Evolutionary conservation across 2,329 filamentous ascomycete genomes (phyloP), one percentile per base, ranked within the genome.

Genomic region (Colletotrichum sp.): DNA sequence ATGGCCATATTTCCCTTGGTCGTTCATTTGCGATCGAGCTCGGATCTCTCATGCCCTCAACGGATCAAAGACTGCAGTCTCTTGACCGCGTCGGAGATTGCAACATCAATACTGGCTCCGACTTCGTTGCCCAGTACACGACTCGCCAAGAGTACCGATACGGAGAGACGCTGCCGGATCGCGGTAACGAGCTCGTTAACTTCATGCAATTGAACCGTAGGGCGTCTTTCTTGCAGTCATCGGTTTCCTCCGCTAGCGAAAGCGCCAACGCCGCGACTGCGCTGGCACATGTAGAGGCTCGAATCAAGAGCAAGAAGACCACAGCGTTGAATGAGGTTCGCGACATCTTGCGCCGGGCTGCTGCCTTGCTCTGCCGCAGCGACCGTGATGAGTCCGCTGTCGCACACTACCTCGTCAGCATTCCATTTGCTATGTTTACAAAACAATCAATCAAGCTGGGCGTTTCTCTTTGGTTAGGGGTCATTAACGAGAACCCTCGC

Each of bases 71-170:
- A 78, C 89, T 99, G 57, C 93, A 91, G 80, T 96, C 95, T 8
- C 92, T 99, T 65, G 95, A 98, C 79, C 90, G 90, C 44, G 90
- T 95, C 78, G 93, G 94, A 21, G 92, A 93, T 64, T 92, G 92
- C 70, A 92, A 92, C 77, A 93, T 98, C 83, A 98, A 99, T 83
- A 96, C 96, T 13, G 96, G 95, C 1, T 99, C 97, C 4, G 96
- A 99, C 83, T 98, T 99, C 80, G 92, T 99, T 82, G 96, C 97
- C 3, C 96, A 99, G 82, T 99, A 99, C 83, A 99, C 96, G 5
- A 98, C 96, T 30, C 94, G 97, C 49, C 98, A 99, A 83, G 96
- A 98, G 82, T 99, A 99, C 84, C 93, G 96, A 72, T 96, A 96
- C 81, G 92, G 95, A 13, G 95, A 98, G 82, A 91, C 92, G 4